Conservation (phyloP, 345 rosid species). For the Excoecaria agallocha region DNA sequence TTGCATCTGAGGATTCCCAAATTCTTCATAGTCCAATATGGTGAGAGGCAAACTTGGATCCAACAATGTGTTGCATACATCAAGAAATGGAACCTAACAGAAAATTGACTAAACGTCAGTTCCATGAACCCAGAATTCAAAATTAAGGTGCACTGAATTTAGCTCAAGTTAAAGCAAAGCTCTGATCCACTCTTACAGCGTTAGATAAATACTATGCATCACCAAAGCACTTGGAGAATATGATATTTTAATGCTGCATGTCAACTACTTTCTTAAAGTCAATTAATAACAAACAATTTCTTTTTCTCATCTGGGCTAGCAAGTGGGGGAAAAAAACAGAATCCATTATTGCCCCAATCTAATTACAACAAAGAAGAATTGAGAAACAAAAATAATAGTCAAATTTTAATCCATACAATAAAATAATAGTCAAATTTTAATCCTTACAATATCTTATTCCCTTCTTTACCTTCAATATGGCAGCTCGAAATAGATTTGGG, state of each 20-base stretch:
- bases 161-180: background rate
- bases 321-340: background rate
- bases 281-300: background rate
- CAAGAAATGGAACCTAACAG: conserved; percentile 87
- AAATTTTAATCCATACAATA: background rate
- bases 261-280: background rate
- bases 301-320: no score
- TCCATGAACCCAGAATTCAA: background rate
- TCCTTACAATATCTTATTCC: background rate
- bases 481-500: conserved; percentile 62
- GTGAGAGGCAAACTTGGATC: conserved; percentile 85
- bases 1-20: conserved; percentile 67
- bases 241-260: background rate
- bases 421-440: background rate
- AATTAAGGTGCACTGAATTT: background rate
- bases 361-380: background rate
- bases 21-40: conserved; percentile 79
- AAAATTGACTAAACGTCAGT: conserved; percentile 13
- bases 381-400: background rate
- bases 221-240: background rate
- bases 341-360: background rate
- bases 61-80: conserved; percentile 62
- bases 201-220: no score
- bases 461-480: conserved; percentile 64
- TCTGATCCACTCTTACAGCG: no score